Evolutionary conservation across 2,329 filamentous ascomycete species (phyloP).

Genomic region (Aspergillus sp.): DNA sequence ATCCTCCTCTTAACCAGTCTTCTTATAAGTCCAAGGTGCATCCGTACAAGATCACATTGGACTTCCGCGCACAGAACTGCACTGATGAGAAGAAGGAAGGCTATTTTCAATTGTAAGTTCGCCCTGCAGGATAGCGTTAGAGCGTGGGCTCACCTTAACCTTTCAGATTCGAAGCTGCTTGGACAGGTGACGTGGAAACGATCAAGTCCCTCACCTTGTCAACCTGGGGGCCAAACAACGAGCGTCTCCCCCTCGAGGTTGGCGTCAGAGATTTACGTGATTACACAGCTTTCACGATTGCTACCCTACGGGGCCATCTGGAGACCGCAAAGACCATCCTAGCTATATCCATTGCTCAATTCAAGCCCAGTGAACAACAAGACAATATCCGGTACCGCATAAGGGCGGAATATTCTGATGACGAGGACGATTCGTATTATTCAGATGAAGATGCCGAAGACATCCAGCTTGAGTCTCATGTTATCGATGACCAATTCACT

Average conservation of each 20-base stretch:
- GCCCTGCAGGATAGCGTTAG: constrained; percentile 32
- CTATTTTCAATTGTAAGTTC: constrained; percentile 63
- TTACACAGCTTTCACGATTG: constrained; percentile 66
- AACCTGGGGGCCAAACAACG: constrained; percentile 44
- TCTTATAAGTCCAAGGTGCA: constrained; percentile 16
- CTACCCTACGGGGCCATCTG: constrained; percentile 65
- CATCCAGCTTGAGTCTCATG: constrained; percentile 45
- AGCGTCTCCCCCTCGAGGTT: constrained; percentile 63
- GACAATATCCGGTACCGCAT: constrained; percentile 40
- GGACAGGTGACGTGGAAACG: constrained; percentile 65
- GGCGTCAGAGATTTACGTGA: constrained; percentile 54
- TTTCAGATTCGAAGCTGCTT: constrained; percentile 63
- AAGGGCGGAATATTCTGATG: constrained; percentile 28
- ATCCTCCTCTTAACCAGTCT: background rate
- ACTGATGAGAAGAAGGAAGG: constrained; percentile 56
- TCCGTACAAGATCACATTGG: constrained; percentile 52
- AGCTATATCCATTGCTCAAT: constrained; percentile 70
- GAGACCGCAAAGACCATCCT: constrained; percentile 65
- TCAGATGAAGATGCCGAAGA: constrained; percentile 18
- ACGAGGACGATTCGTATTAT: constrained; percentile 40
- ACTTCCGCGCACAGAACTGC: constrained; percentile 51
- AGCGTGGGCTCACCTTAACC: background rate
- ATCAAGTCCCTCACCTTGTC: constrained; percentile 46
- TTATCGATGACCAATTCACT: constrained; percentile 68
- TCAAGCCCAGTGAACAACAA: constrained; percentile 56